A percentile compares a stretch with the other conserved stretches of the same genome.
Evolutionary conservation across 139 green algal species (phyloP).

Genomic region (Diplosphaera chodatii): DNA sequence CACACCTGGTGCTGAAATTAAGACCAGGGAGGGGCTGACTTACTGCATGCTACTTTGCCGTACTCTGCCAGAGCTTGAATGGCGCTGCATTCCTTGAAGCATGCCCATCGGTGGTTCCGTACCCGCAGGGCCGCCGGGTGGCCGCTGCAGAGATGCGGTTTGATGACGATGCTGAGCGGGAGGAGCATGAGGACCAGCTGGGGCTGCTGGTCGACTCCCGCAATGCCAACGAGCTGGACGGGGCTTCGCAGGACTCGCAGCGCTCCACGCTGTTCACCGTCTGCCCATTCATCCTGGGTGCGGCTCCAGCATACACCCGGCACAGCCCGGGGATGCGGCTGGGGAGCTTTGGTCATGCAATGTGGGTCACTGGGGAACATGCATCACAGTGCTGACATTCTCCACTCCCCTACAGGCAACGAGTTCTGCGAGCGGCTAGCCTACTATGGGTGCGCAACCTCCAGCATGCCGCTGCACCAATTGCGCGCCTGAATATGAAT

Average conservation of each 20-base stretch:
- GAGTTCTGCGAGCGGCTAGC: constrained; percentile 90
- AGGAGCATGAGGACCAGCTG: not conserved
- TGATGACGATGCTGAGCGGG: not conserved
- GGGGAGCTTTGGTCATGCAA: no score
- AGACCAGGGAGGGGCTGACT: no score
- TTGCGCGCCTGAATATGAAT: no score
- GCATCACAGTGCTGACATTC: no score
- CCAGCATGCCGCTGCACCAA: no score
- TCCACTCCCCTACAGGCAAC: constrained; percentile 49
- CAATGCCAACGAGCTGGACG: not conserved
- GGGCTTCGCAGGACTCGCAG: constrained; percentile 10
- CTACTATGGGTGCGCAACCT: constrained; percentile 64
- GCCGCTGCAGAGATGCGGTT: not conserved
- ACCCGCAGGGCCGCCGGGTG: not conserved
- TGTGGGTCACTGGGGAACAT: no score
- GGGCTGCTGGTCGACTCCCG: not conserved
- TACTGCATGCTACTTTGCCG: no score
- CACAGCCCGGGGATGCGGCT: no score
- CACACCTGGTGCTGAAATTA: no score
- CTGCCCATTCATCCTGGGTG: constrained; percentile 83
- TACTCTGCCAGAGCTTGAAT: no score
- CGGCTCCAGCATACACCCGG: not conserved
- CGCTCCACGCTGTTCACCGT: constrained; percentile 68
- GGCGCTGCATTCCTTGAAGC: no score
- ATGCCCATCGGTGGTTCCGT: no score